A percentile compares a stretch with the other conserved stretches of the same genome.
phyloP scores from a whole-genome alignment of 352 stramenopile species.

The Pythium rishiriense region DNA sequence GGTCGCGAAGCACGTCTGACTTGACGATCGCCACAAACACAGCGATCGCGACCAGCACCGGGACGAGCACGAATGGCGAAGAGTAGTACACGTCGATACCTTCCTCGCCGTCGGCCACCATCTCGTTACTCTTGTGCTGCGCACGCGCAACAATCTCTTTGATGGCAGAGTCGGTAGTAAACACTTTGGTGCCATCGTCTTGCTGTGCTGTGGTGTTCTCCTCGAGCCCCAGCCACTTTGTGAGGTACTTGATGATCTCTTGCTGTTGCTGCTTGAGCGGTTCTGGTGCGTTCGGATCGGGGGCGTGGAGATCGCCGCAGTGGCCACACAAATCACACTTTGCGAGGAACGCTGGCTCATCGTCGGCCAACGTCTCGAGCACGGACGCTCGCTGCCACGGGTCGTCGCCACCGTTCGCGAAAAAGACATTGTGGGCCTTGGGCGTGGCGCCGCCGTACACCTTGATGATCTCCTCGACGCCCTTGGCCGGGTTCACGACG shows the following conservation, averaged over 20 bases:
- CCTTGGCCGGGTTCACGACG: constrained; percentile 52
- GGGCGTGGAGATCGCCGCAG: constrained; percentile 66
- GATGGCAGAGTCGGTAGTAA: background rate
- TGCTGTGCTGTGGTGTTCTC: background rate
- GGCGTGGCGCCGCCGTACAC: constrained; percentile 78
- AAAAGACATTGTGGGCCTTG: constrained; percentile 78
- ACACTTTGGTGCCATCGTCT: background rate
- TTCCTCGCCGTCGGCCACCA: background rate
- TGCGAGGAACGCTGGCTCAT: constrained; percentile 67
- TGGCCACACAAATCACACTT: constrained; percentile 83
- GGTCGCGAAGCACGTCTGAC: constrained; percentile 55
- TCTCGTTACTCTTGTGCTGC: background rate
- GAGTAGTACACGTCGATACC: constrained; percentile 34
- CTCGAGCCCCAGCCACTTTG: constrained; percentile 46
- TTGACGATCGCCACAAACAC: constrained; percentile 56
- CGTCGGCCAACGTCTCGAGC: constrained; percentile 49
- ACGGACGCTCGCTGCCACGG: constrained; percentile 85
- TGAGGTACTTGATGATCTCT: constrained; percentile 63
- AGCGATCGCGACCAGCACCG: constrained; percentile 56
- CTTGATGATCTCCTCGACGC: constrained; percentile 61
- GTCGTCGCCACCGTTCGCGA: constrained; percentile 81
- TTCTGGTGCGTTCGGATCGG: constrained; percentile 45
- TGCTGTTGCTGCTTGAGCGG: constrained; percentile 68
- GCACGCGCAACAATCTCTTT: background rate
- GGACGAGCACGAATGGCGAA: constrained; percentile 70